Base-by-base conservation (phyloP, 2,329 filamentous ascomycete species). In the Aspergillus sp. region DNA sequence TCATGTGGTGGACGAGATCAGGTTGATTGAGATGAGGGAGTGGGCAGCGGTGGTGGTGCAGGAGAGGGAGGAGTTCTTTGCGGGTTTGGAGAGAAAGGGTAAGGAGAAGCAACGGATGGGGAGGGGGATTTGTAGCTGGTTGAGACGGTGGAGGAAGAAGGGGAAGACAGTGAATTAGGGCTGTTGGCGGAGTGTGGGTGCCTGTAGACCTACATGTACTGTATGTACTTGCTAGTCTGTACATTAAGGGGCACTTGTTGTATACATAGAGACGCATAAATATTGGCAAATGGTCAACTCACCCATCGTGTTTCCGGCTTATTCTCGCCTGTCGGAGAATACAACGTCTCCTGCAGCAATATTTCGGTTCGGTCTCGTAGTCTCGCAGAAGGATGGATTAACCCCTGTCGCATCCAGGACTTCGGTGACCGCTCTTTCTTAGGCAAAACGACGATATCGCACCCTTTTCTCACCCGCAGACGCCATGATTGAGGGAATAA, bases 31-130 rank as follows among this genome's bases (percentile, higher is more conserved):
- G 79, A 90, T 92, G 66, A 86, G 87, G 78, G 84, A 80, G 12
- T 98, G 93, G 94, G 90, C 88, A 0, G 81, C 84, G 26, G 86
- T 92, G 64, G 79, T 97, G 29, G 78, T 98, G 65, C 80, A 81
- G 67, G 94, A 98, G 81, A 82, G 93, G 57, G 82, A 89, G 66
- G 82, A 79, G 31, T 89, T 42, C 3, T 47, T 24, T 47, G 45
- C 45, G 32, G 32, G 11, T 36, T 36, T 36, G 42, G 42, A 46
- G 42, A 46, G 16, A 6, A 20, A 20, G 22, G 45, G 22, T 3
- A 3, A 47, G 45, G 10, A 47, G 45, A 22, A 24, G 20, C 3
- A 47, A 18, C 2, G 9, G 18, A 22, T 0, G n/a, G 20, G 42
- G 10, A 47, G 22, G 10, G 20, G 18, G 45, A 24, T 46, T 20